phyloP scores from a whole-genome alignment of 2,329 filamentous ascomycete genomes.

The Pestalotiopsis sp. region DNA sequence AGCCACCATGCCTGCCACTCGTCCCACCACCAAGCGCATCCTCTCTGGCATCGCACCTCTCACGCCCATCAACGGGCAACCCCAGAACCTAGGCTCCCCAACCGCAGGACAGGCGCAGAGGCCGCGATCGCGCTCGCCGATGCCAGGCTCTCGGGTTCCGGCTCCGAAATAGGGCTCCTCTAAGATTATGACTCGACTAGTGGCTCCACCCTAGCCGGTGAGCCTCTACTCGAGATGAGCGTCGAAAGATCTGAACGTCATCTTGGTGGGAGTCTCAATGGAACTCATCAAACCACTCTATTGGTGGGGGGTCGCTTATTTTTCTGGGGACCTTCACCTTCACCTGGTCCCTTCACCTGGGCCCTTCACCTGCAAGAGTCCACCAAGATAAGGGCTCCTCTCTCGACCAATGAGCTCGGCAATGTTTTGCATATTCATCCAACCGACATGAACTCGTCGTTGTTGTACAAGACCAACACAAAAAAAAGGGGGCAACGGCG shows the following conservation, averaged over 20 bases:
- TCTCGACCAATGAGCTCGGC: not conserved
- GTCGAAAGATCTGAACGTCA: not conserved
- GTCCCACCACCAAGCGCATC: constrained; percentile 6
- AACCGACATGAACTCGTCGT: not conserved
- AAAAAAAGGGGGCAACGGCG: not conserved
- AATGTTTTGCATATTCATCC: not conserved
- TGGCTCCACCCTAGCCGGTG: not conserved
- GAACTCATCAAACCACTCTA: not conserved
- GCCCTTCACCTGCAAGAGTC: too few relatives aligned
- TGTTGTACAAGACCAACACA: not conserved
- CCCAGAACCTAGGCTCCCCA: not conserved
- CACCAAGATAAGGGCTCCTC: not conserved
- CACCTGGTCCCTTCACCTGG: too few relatives aligned
- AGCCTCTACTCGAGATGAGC: not conserved
- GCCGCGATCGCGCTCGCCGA: constrained; percentile 5
- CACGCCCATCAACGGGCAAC: constrained; percentile 6
- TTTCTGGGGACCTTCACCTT: not conserved
- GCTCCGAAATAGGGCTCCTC: constrained; percentile 1
- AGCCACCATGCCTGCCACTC: constrained; percentile 2
- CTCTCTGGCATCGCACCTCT: constrained; percentile 6
- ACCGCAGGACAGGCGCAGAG: not conserved
- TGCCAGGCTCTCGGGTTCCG: constrained; percentile 8
- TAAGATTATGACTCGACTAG: not conserved
- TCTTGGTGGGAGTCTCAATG: not conserved
- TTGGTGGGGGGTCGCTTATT: not conserved